phyloP scores from a whole-genome alignment of 345 rosid genomes.

The Salix exigua region DNA sequence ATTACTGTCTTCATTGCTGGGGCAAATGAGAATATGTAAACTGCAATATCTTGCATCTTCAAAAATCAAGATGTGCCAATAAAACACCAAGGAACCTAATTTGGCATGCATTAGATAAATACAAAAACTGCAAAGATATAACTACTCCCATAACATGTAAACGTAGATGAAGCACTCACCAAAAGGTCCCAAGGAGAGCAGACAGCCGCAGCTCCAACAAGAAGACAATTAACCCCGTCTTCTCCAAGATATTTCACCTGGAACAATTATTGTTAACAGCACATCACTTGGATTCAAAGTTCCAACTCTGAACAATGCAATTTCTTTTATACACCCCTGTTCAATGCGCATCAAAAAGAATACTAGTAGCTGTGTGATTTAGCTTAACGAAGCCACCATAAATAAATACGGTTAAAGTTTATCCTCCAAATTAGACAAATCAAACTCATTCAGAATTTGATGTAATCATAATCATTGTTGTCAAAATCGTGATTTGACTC shows the following conservation, averaged over 20 bases:
- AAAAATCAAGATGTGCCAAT: neutral
- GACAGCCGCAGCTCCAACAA: conserved; percentile 39
- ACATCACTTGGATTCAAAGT: neutral
- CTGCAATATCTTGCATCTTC: neutral
- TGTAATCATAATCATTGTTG: too few relatives aligned
- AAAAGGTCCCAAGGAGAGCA: conserved; percentile 42
- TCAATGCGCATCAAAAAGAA: too few relatives aligned
- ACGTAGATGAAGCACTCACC: conserved; percentile 21
- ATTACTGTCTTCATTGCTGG: neutral
- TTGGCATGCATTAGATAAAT: neutral
- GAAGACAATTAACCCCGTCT: conserved; percentile 23
- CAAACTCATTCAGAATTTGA: too few relatives aligned
- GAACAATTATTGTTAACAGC: neutral
- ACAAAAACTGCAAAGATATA: neutral
- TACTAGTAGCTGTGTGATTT: too few relatives aligned
- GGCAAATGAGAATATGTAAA: neutral
- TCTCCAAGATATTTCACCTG: conserved; percentile 47
- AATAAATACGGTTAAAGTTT: too few relatives aligned
- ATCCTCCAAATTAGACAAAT: too few relatives aligned
- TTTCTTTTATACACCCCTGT: too few relatives aligned
- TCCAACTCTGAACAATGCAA: neutral
- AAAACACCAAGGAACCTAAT: neutral
- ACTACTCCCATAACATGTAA: neutral
- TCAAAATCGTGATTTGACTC: too few relatives aligned
- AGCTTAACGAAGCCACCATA: too few relatives aligned